These are phyloP conservation scores for Syzygium jambos DNA, from an alignment of 345 rosid species.

Conservation along the genomic window DNA sequence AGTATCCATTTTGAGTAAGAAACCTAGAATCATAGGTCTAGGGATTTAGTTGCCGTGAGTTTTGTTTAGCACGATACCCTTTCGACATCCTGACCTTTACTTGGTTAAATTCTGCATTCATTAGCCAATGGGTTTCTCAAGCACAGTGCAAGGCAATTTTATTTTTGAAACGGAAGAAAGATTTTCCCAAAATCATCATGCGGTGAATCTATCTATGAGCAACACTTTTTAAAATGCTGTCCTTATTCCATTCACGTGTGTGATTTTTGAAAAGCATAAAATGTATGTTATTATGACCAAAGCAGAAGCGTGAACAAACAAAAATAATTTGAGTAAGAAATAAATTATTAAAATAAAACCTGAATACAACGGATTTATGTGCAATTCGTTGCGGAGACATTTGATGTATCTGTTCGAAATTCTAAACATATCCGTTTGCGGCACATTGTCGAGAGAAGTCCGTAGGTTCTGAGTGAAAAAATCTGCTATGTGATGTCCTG, in stretches of 20 bases:
- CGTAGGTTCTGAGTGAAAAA: neutral
- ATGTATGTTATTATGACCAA: neutral
- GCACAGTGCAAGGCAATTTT: neutral
- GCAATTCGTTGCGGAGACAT: neutral
- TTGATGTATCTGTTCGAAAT: no score
- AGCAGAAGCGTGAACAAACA: neutral
- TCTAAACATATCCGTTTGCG: neutral
- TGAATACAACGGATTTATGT: neutral
- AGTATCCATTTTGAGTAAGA: neutral
- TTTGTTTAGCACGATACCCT: neutral
- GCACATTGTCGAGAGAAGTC: neutral
- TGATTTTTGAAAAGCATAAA: neutral
- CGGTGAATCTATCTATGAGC: neutral
- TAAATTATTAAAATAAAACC: neutral
- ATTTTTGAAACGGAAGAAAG: neutral
- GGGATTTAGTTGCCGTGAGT: neutral
- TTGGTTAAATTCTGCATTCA: neutral
- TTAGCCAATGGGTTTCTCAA: neutral
- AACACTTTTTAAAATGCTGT: no score
- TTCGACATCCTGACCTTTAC: neutral
- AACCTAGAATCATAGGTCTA: neutral
- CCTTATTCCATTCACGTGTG: neutral
- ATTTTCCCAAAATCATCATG: neutral
- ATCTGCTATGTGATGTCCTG: neutral
- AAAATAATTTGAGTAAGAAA: neutral